Evolutionary conservation across 768 basidiomycete genomes (phyloP).

Genomic region (Hygrophoropsis aurantiaca): DNA sequence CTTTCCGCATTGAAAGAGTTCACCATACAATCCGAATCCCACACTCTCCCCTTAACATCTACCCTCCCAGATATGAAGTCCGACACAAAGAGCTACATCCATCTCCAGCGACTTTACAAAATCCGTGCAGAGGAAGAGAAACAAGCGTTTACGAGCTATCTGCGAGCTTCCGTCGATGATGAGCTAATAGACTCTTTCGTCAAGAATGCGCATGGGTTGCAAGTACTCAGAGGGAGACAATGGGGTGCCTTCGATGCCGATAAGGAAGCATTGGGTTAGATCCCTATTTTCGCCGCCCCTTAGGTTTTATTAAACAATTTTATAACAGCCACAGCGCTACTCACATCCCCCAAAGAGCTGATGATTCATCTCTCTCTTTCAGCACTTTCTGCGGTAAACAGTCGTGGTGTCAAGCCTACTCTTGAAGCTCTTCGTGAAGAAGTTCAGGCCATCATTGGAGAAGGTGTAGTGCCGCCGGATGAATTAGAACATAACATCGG

Average conservation of each 20-base stretch:
- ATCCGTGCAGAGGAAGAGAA: constrained; percentile 72
- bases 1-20: constrained; percentile 73
- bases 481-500: constrained; percentile 62
- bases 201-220: constrained; percentile 76
- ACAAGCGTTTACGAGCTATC: constrained; percentile 47
- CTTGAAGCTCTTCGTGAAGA: constrained; percentile 52
- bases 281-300: background rate
- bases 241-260: constrained; percentile 61
- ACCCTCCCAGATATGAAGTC: constrained; percentile 97
- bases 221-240: constrained; percentile 59
- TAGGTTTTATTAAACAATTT: constrained; percentile 3
- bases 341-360: constrained; percentile 50
- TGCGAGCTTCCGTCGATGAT: constrained; percentile 47
- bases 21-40: constrained; percentile 47
- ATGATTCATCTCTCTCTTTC: constrained; percentile 75
- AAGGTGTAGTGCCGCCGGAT: constrained; percentile 49
- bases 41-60: constrained; percentile 79
- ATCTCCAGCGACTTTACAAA: constrained; percentile 85
- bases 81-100: constrained; percentile 78
- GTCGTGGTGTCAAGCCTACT: constrained; percentile 36
- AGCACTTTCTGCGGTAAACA: constrained; percentile 43
- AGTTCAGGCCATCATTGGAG: constrained; percentile 50
- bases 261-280: constrained; percentile 47
- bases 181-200: constrained; percentile 68
- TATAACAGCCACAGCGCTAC: constrained; percentile 40